Conservation (phyloP, 2,329 filamentous ascomycete genomes). For the Chrysoporthe puriensis region DNA sequence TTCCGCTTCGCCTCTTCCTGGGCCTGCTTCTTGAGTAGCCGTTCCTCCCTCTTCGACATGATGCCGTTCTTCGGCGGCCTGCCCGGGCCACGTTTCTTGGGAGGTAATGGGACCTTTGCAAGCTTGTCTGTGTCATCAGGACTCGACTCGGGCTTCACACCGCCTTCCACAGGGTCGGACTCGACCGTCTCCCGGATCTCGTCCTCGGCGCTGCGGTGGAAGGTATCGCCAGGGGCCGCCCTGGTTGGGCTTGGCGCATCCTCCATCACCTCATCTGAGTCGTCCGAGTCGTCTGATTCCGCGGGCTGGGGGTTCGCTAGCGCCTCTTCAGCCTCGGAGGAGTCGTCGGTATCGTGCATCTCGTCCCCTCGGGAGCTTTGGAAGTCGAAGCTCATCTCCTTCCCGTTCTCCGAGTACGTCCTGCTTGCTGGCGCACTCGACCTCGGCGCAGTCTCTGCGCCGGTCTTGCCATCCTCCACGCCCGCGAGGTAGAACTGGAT, state of each 20-base stretch:
- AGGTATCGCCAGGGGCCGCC: constrained; percentile 35
- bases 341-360: constrained; percentile 58
- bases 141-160: constrained; percentile 34
- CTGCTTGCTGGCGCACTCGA: constrained; percentile 40
- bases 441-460: constrained; percentile 54
- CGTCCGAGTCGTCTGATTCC: constrained; percentile 32
- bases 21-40: constrained; percentile 63
- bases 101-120: constrained; percentile 42
- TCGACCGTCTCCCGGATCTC: constrained; percentile 39
- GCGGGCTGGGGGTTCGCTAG: background rate
- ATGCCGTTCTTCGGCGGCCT: constrained; percentile 81
- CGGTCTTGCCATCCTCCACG: constrained; percentile 59
- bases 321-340: background rate
- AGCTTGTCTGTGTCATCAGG: constrained; percentile 35
- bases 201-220: constrained; percentile 36
- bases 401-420: constrained; percentile 59
- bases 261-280: constrained; percentile 34
- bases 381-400: constrained; percentile 76
- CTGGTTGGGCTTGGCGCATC: constrained; percentile 10
- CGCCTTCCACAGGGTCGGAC: constrained; percentile 35
- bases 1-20: constrained; percentile 58
- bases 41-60: constrained; percentile 78
- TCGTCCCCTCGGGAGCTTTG: constrained; percentile 64
- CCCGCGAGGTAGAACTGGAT: constrained; percentile 72
- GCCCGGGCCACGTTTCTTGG: constrained; percentile 76